These are phyloP conservation scores for Ogataea kodamae DNA, from an alignment of 805 yeast species.

Conservation along the genomic window DNA sequence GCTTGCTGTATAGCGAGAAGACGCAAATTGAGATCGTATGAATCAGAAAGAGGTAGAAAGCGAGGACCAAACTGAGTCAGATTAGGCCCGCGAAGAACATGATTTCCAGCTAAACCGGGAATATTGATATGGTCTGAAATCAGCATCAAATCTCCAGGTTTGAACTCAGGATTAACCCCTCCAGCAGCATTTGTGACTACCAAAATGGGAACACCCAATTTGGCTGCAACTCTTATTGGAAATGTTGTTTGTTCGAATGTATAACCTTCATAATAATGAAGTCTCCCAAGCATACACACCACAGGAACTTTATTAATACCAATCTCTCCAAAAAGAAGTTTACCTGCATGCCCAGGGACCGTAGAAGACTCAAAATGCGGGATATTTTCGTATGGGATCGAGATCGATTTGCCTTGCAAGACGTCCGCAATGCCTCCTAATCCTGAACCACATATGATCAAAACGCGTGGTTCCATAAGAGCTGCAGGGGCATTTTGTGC, in stretches of 20 bases:
- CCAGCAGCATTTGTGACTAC: slow-evolving; percentile 97
- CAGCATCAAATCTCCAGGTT: slow-evolving; percentile 89
- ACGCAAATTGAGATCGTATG: slow-evolving; percentile 75
- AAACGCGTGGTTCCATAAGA: slow-evolving; percentile 49
- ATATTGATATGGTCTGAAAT: slow-evolving; percentile 84
- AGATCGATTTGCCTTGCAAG: slow-evolving; percentile 41
- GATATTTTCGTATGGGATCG: slow-evolving; percentile 60
- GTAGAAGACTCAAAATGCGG: slow-evolving; percentile 83
- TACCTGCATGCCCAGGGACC: slow-evolving; percentile 88
- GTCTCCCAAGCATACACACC: slow-evolving; percentile 89
- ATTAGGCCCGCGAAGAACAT: slow-evolving; percentile 87
- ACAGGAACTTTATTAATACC: slow-evolving; percentile 71
- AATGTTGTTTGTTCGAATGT: slow-evolving; percentile 76
- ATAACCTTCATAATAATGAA: slow-evolving; percentile 92
- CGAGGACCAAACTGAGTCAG: slow-evolving; percentile 78
- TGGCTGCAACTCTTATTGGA: slow-evolving; percentile 74
- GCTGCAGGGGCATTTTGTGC: slow-evolving; percentile 5
- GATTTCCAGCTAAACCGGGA: slow-evolving; percentile 87
- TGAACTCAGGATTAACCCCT: slow-evolving; percentile 63
- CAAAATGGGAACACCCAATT: slow-evolving; percentile 57
- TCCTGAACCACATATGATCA: slow-evolving; percentile 94
- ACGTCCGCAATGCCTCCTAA: slow-evolving; percentile 76
- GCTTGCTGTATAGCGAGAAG: slow-evolving; percentile 55
- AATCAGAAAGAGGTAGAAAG: slow-evolving; percentile 84
- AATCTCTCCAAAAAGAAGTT: slow-evolving; percentile 72